These are phyloP conservation scores for Escallonia herrerae DNA, from an alignment of 129 eudicot genomes.

Conservation along the genomic window DNA sequence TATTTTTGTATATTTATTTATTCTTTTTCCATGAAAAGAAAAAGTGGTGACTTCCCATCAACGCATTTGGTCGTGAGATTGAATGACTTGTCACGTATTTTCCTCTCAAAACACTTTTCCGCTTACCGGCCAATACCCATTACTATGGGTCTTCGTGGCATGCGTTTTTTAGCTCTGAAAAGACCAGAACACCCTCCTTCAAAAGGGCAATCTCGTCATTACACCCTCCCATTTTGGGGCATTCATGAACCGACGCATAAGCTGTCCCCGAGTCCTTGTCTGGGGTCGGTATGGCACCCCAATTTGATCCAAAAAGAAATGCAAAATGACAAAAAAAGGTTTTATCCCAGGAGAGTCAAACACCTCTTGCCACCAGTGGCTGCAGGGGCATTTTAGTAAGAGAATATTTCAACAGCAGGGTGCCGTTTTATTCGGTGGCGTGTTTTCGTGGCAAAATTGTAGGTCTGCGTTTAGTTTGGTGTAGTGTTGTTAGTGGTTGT, in stretches of 20 bases:
- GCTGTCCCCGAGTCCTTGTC: neutral
- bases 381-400: neutral
- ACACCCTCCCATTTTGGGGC: neutral
- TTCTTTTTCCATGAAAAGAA: neutral
- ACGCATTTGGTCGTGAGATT: conserved; percentile 10
- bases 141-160: conserved; percentile 3
- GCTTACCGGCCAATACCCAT: neutral
- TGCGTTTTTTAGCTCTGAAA: neutral
- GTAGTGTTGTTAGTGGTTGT: conserved; percentile 6
- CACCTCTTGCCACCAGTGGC: neutral
- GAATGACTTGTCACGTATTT: conserved; percentile 3
- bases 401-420: too few relatives aligned
- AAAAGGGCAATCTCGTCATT: neutral
- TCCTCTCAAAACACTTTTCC: neutral
- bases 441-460: conserved; percentile 5
- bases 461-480: conserved; percentile 6
- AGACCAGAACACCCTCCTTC: neutral
- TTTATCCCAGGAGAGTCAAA: neutral
- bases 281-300: neutral
- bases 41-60: neutral
- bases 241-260: too few relatives aligned
- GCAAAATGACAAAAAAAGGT: neutral
- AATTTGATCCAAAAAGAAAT: too few relatives aligned
- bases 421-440: conserved; percentile 8
- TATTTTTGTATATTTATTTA: neutral